Evolutionary conservation across 2,329 filamentous ascomycete species (phyloP).

Genomic region (Aspergillus sp.): DNA sequence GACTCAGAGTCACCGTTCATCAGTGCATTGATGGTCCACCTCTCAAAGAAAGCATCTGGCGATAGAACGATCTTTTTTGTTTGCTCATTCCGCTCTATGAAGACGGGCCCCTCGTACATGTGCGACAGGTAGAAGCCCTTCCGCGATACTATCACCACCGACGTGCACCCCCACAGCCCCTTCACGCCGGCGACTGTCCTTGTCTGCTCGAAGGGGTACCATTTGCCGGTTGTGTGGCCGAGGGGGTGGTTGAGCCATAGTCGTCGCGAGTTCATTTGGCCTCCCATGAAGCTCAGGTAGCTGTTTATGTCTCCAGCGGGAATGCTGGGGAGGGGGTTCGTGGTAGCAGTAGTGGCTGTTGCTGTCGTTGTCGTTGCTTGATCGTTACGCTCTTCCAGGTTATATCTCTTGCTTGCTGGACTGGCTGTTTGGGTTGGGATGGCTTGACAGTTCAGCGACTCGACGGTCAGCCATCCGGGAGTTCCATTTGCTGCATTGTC

Average conservation of each 20-base stretch:
- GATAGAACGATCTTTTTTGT: background rate
- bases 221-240: background rate
- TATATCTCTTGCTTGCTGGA: background rate
- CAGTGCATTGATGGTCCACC: background rate
- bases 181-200: background rate
- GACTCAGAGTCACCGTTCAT: background rate
- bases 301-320: background rate
- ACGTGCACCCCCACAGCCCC: slow-evolving; percentile 4
- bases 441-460: background rate
- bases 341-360: background rate
- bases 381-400: background rate
- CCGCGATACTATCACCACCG: background rate
- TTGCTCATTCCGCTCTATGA: background rate
- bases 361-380: too few relatives aligned
- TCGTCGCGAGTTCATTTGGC: background rate
- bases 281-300: background rate
- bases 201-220: background rate
- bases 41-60: background rate
- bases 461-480: background rate
- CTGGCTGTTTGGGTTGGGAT: background rate
- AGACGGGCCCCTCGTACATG: slow-evolving; percentile 3
- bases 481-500: background rate
- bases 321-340: background rate
- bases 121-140: slow-evolving; percentile 5
- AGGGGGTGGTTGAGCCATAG: background rate